Evolutionary conservation across 129 eudicot genomes (phyloP).

Genomic region (Pseudognaphalium luteoalbum): DNA sequence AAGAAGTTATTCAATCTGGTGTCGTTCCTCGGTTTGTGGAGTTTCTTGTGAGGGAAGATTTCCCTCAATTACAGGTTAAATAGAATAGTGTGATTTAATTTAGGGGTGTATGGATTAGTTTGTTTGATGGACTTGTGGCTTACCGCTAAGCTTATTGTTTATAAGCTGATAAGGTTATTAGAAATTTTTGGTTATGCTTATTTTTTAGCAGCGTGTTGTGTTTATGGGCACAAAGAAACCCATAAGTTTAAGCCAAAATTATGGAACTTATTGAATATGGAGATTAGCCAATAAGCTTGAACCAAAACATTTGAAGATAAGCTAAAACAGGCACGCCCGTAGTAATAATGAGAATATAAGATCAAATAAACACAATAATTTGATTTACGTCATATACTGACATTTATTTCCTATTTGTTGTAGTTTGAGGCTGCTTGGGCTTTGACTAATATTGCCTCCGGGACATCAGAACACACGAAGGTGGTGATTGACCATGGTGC

Average conservation of each 20-base stretch:
- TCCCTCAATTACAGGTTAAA: conserved; percentile 78
- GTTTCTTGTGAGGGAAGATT: conserved; percentile 77
- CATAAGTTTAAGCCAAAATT: background rate
- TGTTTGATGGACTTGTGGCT: background rate
- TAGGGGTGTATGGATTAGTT: background rate
- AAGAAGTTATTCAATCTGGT: conserved; percentile 82
- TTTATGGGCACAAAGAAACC: background rate
- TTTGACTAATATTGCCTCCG: conserved; percentile 87
- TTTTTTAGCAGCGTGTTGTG: too few relatives aligned
- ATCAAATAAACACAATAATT: background rate
- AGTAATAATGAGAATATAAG: background rate
- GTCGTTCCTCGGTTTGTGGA: conserved; percentile 90
- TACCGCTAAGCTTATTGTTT: background rate
- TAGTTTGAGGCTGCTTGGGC: conserved; percentile 97
- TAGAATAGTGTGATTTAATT: background rate
- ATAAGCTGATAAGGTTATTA: background rate
- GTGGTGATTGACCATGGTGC: conserved; percentile 92
- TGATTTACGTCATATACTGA: background rate
- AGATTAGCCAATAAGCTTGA: background rate
- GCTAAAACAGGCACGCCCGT: background rate
- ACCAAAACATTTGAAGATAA: too few relatives aligned
- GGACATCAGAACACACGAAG: conserved; percentile 83
- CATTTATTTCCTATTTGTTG: background rate
- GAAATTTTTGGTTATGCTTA: too few relatives aligned
- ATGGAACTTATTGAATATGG: too few relatives aligned